Evolutionary conservation across 768 basidiomycete species (phyloP).

Genomic region (Tephrocybe sp.): DNA sequence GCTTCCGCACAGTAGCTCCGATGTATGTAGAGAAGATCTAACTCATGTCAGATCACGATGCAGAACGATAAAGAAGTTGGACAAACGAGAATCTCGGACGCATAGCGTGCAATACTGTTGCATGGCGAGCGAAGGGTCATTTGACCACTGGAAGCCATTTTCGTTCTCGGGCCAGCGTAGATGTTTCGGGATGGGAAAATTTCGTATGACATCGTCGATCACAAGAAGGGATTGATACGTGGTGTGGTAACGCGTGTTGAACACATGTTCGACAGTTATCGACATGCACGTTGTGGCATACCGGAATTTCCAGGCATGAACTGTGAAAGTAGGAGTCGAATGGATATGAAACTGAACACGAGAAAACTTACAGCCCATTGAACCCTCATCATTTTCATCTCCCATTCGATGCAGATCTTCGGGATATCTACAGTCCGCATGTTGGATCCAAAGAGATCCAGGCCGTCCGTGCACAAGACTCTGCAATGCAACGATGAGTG

Average conservation of each 20-base stretch:
- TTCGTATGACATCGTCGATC: slow-evolving; percentile 49
- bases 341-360: neutral
- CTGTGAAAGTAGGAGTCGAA: slow-evolving; percentile 18
- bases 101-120: slow-evolving; percentile 43
- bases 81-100: slow-evolving; percentile 45
- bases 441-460: slow-evolving; percentile 40
- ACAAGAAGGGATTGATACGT: slow-evolving; percentile 44
- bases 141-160: slow-evolving; percentile 35
- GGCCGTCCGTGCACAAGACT: slow-evolving; percentile 51
- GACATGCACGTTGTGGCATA: slow-evolving; percentile 45
- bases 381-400: slow-evolving; percentile 30
- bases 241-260: slow-evolving; percentile 30
- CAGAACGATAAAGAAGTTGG: neutral
- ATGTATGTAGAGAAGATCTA: slow-evolving; percentile 45
- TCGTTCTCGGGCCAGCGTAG: slow-evolving; percentile 37
- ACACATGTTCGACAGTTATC: slow-evolving; percentile 38
- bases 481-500: slow-evolving; percentile 19
- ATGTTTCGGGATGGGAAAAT: slow-evolving; percentile 43
- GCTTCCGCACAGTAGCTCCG: slow-evolving; percentile 49
- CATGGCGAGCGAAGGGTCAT: slow-evolving; percentile 34
- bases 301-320: slow-evolving; percentile 43
- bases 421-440: slow-evolving; percentile 52
- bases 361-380: slow-evolving; percentile 41
- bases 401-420: slow-evolving; percentile 35
- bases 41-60: neutral